Evolutionary conservation across 164 flowering plant genomes (phyloP).

Genomic region (Piper longum): DNA sequence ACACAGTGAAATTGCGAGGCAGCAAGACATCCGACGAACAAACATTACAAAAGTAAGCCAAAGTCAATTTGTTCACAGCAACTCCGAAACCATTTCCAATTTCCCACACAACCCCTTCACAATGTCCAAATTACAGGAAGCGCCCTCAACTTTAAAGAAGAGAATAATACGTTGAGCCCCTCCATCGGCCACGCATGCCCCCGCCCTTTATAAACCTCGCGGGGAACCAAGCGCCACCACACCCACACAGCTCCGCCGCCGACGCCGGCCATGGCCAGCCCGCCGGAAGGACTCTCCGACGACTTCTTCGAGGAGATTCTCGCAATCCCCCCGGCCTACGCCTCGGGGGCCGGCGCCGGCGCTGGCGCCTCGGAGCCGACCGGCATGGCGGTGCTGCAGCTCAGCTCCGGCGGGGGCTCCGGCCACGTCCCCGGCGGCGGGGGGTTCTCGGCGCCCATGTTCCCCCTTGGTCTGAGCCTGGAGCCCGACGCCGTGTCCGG

Average conservation of each 20-base stretch:
- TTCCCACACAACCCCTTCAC: too few species aligned
- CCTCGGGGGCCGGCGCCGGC: slow-evolving; percentile 27
- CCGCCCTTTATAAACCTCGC: too few species aligned
- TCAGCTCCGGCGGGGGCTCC: slow-evolving; percentile 35
- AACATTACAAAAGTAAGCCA: too few species aligned
- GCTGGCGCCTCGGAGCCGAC: slow-evolving; percentile 23
- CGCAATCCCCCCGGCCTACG: slow-evolving; percentile 34
- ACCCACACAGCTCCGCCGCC: neutral
- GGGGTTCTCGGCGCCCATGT: slow-evolving; percentile 20
- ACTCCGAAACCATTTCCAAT: too few species aligned
- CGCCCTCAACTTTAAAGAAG: too few species aligned
- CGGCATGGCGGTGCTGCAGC: slow-evolving; percentile 60
- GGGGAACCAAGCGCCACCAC: neutral
- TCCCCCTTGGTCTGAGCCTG: slow-evolving; percentile 70
- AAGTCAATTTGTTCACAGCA: too few species aligned
- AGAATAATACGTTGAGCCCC: too few species aligned
- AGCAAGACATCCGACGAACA: too few species aligned
- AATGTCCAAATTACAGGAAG: too few species aligned
- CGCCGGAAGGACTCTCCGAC: slow-evolving; percentile 43
- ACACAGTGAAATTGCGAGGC: too few species aligned
- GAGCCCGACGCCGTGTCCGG: slow-evolving; percentile 61
- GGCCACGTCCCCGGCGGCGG: slow-evolving; percentile 5
- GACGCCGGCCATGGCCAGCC: slow-evolving; percentile 40
- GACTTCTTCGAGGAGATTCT: slow-evolving; percentile 82
- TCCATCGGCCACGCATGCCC: too few species aligned